Evolutionary conservation across 768 basidiomycete species (phyloP).

Genomic region (Mycena vulgaris): DNA sequence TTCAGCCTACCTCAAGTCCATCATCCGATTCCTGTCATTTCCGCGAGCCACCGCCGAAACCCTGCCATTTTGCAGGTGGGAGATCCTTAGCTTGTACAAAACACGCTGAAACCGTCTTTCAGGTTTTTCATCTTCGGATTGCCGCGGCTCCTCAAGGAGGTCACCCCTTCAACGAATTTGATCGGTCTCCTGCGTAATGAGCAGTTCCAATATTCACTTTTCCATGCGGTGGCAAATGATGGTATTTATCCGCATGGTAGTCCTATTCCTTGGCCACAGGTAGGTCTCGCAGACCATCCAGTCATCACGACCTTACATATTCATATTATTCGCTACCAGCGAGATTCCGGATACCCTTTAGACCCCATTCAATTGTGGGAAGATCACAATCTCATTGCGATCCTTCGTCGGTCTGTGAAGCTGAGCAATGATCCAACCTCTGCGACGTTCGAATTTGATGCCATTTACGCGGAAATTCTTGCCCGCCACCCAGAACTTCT

Average conservation of each 20-base stretch:
- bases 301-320: background rate
- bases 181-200: background rate
- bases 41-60: background rate
- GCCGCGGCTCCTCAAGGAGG: background rate
- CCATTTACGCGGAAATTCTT: background rate
- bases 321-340: background rate
- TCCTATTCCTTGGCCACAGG: background rate
- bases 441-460: background rate
- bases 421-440: background rate
- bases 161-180: background rate
- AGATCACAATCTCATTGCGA: background rate
- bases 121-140: background rate
- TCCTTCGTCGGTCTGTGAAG: background rate
- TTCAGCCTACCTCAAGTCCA: background rate
- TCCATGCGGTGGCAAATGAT: background rate
- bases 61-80: background rate
- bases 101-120: background rate
- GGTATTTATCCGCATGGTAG: too few species aligned
- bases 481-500: background rate
- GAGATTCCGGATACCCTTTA: background rate
- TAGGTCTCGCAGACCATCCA: background rate
- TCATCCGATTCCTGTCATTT: slow-evolving; percentile 1
- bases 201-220: background rate
- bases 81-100: background rate
- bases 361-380: background rate